Evolutionary conservation across 768 basidiomycete genomes (phyloP), one percentile per base, ranked within the genome.

Genomic region (Suillus decipiens): DNA sequence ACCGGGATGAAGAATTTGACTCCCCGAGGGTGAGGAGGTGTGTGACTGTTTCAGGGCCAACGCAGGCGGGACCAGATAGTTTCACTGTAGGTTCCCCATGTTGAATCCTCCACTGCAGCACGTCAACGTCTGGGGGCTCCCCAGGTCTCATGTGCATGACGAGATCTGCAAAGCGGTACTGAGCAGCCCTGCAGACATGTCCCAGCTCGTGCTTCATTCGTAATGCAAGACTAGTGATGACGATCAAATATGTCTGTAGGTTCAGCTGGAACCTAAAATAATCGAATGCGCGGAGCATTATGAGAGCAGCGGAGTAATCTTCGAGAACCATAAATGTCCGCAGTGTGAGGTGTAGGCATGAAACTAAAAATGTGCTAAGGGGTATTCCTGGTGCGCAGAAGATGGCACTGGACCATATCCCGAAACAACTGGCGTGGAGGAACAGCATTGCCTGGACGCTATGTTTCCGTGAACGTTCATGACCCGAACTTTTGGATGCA

Each of bases 241-340:
- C 74, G 17, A 77, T 71, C 45, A 73, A 73, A 64, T 84, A 85
- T 2, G 78, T 78, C 48, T 71, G 73, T 8, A 76, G 66, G 37
- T 75, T 77, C 14, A 79, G 68, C 1, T 67, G 66, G 14, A 81
- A 68, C 2, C 71, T 68, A 39, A 77, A 70, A 0, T 63, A 56
- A 15, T 54, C 43, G 61, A 79, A 75, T 10, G 76, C 65, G 28
- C 71, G 73, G 10, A 86, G 62, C 19, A 72, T 72, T 50, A 81
- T 68, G 64, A 77, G 77, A 1, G 82, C 84, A 1, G 76, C 85
- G 12, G 81, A 70, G 62, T 83, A 86, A 71, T 86, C 86, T 3
- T 73, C n/a, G 11, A 71, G 67, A 0, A 69, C 69, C 60, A 86
- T 70, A 65, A 84, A 83, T 0, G 78, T 73, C n/a, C 79, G 78